Evolutionary conservation across 2,329 filamentous ascomycete genomes (phyloP).

Genomic region (Hymenoscyphus linearis): DNA sequence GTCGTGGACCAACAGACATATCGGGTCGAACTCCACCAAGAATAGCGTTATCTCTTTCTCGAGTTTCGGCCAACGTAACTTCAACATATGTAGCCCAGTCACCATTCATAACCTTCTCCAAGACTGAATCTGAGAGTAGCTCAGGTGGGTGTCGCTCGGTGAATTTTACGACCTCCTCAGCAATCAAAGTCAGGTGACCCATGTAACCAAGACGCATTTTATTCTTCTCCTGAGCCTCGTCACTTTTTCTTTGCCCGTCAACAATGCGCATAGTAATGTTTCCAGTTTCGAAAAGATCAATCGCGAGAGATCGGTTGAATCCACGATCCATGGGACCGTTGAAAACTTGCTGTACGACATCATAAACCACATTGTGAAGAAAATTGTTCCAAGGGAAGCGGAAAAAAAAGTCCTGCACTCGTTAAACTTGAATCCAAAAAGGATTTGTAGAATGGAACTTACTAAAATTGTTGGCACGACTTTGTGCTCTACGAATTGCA

Average conservation of each 20-base stretch:
- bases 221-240: slow-evolving; percentile 74
- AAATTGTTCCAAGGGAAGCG: slow-evolving; percentile 99
- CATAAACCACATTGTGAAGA: slow-evolving; percentile 97
- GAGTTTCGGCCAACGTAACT: slow-evolving; percentile 83
- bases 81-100: slow-evolving; percentile 96
- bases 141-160: slow-evolving; percentile 90
- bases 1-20: slow-evolving; percentile 75
- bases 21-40: slow-evolving; percentile 92
- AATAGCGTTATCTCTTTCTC: slow-evolving; percentile 97
- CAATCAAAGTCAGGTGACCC: slow-evolving; percentile 94
- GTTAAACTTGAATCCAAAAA: slow-evolving; percentile 14
- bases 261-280: slow-evolving; percentile 89
- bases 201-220: slow-evolving; percentile 96
- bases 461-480: slow-evolving; percentile 95
- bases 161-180: slow-evolving; percentile 98
- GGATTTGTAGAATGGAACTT: slow-evolving; percentile 36
- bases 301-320: slow-evolving; percentile 82
- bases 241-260: slow-evolving; percentile 80
- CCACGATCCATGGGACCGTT: slow-evolving; percentile 97
- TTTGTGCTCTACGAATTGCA: slow-evolving; percentile 89
- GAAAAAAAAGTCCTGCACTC: slow-evolving; percentile 84
- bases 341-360: slow-evolving; percentile 98
- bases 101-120: slow-evolving; percentile 82
- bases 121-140: slow-evolving; percentile 73
- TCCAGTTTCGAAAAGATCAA: slow-evolving; percentile 88